Evolutionary conservation across 306 rosid genomes (phyloP), one percentile per base, ranked within the genome.

Genomic region (Astragalus membranaceus): DNA sequence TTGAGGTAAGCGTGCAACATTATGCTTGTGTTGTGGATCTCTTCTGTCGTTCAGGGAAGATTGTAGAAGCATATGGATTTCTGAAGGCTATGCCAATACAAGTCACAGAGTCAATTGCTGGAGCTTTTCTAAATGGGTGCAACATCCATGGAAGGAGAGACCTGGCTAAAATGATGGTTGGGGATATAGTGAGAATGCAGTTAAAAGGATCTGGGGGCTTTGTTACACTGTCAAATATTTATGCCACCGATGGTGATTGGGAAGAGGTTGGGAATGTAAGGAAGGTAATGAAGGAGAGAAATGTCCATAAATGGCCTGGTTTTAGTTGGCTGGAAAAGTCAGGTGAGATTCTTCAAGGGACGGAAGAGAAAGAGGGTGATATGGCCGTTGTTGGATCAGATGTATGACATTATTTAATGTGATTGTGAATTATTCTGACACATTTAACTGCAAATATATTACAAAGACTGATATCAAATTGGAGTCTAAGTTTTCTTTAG

Each of bases 161-260:
- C 63, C 56, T 89, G 29, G 86, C 88, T 17, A 72, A 81, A 77
- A 15, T 67, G 79, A 81, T 87, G 88, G 81, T 55, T 1, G 82
- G 82, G 26, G 81, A 75, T 75, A 72, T 83, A 68, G 69, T 20
- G 64, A 75, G 64, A 65, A 77, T 79, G 84, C 72, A 72, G 74
- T 69, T 85, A 75, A 83, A 75, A 52, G 76, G 67, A 66, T 78
- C 96, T 9, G 96, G 85, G 59, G 80, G 88, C 48, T 83, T 82
- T 30, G 87, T 85, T 10, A 66, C 92, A 9, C 78, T 85, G 6
- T 85, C 92, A 20, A 87, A 89, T 81, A 83, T 89, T 56, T 80
- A 85, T 72, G 96, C 96, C 8, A 83, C 84, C 55, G 80, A 77
- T 37, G 90, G 90, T 50, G 84, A 85, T 6, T 89, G 96, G 96